Percentiles rank a stretch among this genome's conserved stretches.
These are phyloP conservation scores for Paecilomyces niveus DNA, from an alignment of 2,329 filamentous ascomycete species.

Conservation along the genomic window DNA sequence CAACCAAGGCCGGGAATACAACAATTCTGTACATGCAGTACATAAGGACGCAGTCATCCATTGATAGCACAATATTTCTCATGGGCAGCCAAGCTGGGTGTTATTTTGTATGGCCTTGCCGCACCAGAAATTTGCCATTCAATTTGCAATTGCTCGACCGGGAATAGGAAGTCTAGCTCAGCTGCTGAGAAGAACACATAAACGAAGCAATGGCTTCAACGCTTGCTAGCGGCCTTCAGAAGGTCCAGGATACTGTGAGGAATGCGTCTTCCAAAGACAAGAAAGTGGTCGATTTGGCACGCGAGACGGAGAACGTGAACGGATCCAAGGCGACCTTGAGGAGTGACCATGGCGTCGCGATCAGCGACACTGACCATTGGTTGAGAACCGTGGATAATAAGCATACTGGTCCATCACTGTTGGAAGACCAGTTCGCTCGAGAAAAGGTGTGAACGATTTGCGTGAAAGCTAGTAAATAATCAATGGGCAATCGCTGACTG, in stretches of 20 bases:
- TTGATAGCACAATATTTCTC: not conserved
- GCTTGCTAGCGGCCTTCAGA: conserved; percentile 21
- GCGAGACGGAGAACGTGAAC: conserved; percentile 53
- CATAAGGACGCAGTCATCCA: not conserved
- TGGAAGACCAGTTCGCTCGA: conserved; percentile 65
- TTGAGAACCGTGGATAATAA: conserved; percentile 57
- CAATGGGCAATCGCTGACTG: not conserved
- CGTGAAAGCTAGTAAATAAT: not conserved
- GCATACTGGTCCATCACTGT: conserved; percentile 57
- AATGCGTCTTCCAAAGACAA: conserved; percentile 19
- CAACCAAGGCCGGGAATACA: not conserved
- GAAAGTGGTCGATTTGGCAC: conserved; percentile 57
- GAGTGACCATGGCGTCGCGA: conserved; percentile 69
- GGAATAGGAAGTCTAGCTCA: not conserved
- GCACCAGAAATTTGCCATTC: not conserved
- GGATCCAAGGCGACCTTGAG: conserved; percentile 55
- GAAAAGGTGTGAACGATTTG: conserved; percentile 55
- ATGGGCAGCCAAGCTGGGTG: not conserved
- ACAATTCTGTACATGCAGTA: not conserved
- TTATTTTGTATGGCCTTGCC: not conserved
- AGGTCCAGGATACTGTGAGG: conserved; percentile 19
- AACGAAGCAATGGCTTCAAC: conserved; percentile 17
- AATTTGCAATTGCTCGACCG: not conserved
- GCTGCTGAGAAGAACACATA: not conserved
- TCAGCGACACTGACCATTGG: conserved; percentile 71